Evolutionary conservation across 169 alveolate genomes (phyloP).

Genomic region (Amoebophrya sp.): DNA sequence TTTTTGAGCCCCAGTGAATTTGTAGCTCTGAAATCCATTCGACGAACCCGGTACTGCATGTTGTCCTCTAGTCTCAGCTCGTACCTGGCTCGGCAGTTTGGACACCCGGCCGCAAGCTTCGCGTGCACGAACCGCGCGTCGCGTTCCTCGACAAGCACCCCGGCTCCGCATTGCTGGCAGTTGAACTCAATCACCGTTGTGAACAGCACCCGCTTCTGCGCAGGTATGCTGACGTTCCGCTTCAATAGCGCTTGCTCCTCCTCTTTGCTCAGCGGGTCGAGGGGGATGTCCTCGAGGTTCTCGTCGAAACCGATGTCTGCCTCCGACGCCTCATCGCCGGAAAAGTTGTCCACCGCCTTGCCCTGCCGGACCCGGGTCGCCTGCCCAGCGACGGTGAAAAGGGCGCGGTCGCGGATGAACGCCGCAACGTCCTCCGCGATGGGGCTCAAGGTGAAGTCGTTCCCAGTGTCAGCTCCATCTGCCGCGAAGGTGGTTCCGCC

Average conservation of each 20-base stretch:
- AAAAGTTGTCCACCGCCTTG: too few relatives aligned
- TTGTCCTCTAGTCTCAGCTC: neutral
- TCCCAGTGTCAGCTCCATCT: too few relatives aligned
- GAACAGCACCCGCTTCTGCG: neutral
- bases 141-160: neutral
- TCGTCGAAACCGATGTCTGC: too few relatives aligned
- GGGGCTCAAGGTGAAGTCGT: too few relatives aligned
- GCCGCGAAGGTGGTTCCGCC: too few relatives aligned
- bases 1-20: neutral
- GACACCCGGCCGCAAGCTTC: neutral
- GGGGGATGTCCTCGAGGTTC: neutral
- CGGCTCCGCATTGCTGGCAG: neutral
- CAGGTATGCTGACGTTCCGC: neutral
- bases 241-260: neutral
- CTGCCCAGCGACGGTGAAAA: too few relatives aligned
- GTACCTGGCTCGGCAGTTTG: neutral
- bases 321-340: too few relatives aligned
- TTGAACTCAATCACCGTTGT: neutral
- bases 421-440: too few relatives aligned
- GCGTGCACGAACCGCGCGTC: conserved; percentile 15
- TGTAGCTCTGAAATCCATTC: neutral
- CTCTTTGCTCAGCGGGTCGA: neutral
- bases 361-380: too few relatives aligned
- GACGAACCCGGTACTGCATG: neutral
- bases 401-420: too few relatives aligned